Evolutionary conservation across 495 filamentous ascomycete species (phyloP).

Genomic region (Podospora fimiseda): DNA sequence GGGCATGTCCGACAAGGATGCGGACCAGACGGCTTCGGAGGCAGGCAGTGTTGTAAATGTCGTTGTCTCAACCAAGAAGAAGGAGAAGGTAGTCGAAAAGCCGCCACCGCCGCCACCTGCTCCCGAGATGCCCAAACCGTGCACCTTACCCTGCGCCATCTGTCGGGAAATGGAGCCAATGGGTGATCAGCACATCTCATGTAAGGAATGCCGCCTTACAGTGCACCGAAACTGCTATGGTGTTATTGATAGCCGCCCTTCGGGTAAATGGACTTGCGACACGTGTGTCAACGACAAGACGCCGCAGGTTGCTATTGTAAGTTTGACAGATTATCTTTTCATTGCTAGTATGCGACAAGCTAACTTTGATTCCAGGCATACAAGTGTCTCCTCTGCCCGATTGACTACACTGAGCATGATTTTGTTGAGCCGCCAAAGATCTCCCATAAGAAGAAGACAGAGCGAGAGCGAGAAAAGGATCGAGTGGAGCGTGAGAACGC

Average conservation of each 20-base stretch:
- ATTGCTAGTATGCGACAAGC: background rate
- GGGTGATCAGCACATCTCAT: conserved; percentile 68
- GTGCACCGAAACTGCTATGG: conserved; percentile 96
- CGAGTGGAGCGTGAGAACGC: conserved; percentile 74
- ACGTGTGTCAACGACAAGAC: conserved; percentile 91
- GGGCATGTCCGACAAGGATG: conserved; percentile 36
- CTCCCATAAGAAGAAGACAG: conserved; percentile 78
- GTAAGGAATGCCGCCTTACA: conserved; percentile 78
- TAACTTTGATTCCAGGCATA: conserved; percentile 56
- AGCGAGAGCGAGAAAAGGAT: conserved; percentile 86
- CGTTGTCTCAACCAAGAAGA: conserved; percentile 56
- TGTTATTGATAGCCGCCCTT: conserved; percentile 59
- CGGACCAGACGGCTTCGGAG: conserved; percentile 41
- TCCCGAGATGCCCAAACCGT: conserved; percentile 69
- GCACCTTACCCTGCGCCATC: conserved; percentile 74
- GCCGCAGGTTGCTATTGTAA: conserved; percentile 76
- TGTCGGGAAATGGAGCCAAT: conserved; percentile 67
- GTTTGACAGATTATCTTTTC: conserved; percentile 26
- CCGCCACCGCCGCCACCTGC: conserved; percentile 43
- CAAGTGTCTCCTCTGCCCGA: conserved; percentile 85
- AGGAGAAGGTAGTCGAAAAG: conserved; percentile 51
- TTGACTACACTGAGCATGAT: conserved; percentile 67
- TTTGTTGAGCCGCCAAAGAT: conserved; percentile 79
- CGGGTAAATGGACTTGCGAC: conserved; percentile 88
- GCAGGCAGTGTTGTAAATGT: conserved; percentile 17